Base-by-base conservation (phyloP, 108 stramenopile species). In the Pelagomonas calceolata region DNA sequence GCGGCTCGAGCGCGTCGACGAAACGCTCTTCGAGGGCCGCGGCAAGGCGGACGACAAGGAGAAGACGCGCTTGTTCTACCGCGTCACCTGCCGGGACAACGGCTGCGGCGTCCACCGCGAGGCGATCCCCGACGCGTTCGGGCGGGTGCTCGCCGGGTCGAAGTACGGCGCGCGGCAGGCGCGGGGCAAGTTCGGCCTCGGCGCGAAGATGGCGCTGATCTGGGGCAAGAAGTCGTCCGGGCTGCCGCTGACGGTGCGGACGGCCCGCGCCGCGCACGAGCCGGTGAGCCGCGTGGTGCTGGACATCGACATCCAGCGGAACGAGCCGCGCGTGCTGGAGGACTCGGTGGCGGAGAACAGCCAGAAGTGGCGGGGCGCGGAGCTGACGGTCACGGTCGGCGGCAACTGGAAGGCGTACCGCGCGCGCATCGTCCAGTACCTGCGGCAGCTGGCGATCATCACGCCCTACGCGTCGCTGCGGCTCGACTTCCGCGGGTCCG, bases 181-280 rank as follows among this genome's bases (percentile, higher is more conserved):
- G 0, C 72, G 96, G 63, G 96, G 96, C 33, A 97, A 97, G 75
- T 97, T 95, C 79, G 96, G 96, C 34, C 77, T 97, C 65, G 95
- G 95, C 12, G 93, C 96, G 63, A 97, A 97, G 77, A 95, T 97
- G 96, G 96, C 96, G 5, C 75, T 97, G 72, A 97, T 97, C 66
- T 97, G 96, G 96, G 81, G 82, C 73, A 92, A 95, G 77, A 95
- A 97, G 70, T 86, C 84, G 70, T 94, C 93, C 14, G 94, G 93
- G 0, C 79, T 93, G 51, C 96, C 96, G 4, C 92, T 97, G 73
- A 71, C 74, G 64, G 81, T 97, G 21, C 80, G 66, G 18, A 73
- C 80, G 21, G 66, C 67, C 4, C 12, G 12, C 29, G 30, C 30
- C 30, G 35, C 34, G 34, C 70, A 77, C 32, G n/a, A n/a, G n/a